Evolutionary conservation across 2,329 filamentous ascomycete species (phyloP).

Genomic region (Trichoderma brevicompactum): DNA sequence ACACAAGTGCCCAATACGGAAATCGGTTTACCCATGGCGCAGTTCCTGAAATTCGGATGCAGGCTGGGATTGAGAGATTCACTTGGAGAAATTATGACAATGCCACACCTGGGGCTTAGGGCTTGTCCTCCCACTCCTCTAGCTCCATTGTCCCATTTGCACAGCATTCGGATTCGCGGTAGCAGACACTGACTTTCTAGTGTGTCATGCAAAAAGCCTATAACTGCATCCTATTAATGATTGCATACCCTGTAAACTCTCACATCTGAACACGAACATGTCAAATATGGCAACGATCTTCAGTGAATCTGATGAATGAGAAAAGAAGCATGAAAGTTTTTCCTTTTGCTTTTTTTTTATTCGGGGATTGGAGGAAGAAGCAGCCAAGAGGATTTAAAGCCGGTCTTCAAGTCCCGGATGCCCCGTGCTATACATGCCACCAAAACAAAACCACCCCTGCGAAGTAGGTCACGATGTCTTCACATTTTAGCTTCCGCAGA

Average conservation of each 20-base stretch:
- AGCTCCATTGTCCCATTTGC: not conserved
- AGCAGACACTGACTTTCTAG: not conserved
- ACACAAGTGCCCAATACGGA: slow-evolving; percentile 37
- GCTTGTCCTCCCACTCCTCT: not conserved
- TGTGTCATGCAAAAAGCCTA: not conserved
- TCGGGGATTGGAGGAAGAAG: not conserved
- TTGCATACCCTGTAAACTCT: slow-evolving; percentile 17
- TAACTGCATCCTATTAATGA: not conserved
- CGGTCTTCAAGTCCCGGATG: not conserved
- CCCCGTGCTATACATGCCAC: slow-evolving; percentile 8
- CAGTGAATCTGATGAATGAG: not conserved
- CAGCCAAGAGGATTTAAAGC: not conserved
- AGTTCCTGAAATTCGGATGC: slow-evolving; percentile 23
- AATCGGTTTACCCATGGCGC: slow-evolving; percentile 35
- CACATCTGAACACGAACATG: not conserved
- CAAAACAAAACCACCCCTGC: slow-evolving; percentile 17
- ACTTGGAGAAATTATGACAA: not conserved
- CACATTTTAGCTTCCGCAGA: slow-evolving; percentile 17
- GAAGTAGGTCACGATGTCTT: slow-evolving; percentile 28
- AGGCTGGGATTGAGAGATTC: slow-evolving; percentile 1
- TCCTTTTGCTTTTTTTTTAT: slow-evolving; percentile 3
- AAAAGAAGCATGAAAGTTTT: not conserved
- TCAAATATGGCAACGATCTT: not conserved
- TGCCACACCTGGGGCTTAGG: not conserved
- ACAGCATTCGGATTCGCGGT: not conserved